phyloP scores from a whole-genome alignment of 108 stramenopile genomes.

The Nitzschia palea region DNA sequence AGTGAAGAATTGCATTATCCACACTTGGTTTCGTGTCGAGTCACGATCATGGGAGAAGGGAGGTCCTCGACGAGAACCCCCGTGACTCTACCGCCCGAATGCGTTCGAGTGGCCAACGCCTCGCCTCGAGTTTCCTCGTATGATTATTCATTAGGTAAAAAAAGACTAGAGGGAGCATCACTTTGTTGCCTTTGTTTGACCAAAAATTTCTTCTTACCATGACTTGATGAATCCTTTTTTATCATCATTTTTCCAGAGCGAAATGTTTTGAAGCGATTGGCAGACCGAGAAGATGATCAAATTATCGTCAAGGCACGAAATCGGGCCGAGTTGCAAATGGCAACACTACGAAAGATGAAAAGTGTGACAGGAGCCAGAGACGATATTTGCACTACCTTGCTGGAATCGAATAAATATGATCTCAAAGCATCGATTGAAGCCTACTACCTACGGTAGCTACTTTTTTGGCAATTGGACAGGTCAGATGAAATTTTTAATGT shows the following conservation, averaged over 20 bases:
- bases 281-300: constrained; percentile 31
- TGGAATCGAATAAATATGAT: constrained; percentile 41
- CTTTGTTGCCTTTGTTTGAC: too few relatives aligned
- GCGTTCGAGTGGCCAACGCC: constrained; percentile 8
- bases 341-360: constrained; percentile 44
- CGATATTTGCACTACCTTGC: constrained; percentile 38
- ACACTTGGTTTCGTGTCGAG: constrained; percentile 27
- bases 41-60: constrained; percentile 14
- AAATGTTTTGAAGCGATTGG: constrained; percentile 21
- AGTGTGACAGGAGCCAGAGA: constrained; percentile 46
- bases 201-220: too few relatives aligned
- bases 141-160: constrained; percentile 9
- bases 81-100: constrained; percentile 34
- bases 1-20: constrained; percentile 29
- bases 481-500: too few relatives aligned
- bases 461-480: too few relatives aligned
- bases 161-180: too few relatives aligned
- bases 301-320: constrained; percentile 9
- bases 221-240: background rate
- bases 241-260: constrained; percentile 33
- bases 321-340: constrained; percentile 27
- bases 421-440: constrained; percentile 51
- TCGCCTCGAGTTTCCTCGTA: background rate
- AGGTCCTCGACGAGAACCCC: constrained; percentile 16
- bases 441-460: constrained; percentile 14